Conservation (phyloP, 208 protist species). For the Crithidia brevicula region DNA sequence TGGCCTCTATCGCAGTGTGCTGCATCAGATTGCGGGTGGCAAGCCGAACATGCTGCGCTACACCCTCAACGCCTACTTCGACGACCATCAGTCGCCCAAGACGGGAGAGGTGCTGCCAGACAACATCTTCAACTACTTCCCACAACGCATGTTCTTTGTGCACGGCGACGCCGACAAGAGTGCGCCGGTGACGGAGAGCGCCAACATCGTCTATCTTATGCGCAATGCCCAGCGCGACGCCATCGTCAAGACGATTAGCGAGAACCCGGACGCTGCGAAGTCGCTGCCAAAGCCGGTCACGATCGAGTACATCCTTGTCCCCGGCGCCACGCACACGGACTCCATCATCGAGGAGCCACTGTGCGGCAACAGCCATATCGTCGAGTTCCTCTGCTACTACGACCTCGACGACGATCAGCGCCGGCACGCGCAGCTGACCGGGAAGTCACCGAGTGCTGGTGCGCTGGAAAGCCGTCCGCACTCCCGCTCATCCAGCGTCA, state of each 20-base stretch:
- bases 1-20: conserved; percentile 65
- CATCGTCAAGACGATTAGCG: conserved; percentile 33
- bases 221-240: conserved; percentile 62
- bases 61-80: conserved; percentile 78
- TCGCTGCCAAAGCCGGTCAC: conserved; percentile 39
- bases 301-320: conserved; percentile 75
- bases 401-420: conserved; percentile 36
- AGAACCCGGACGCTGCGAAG: conserved; percentile 28
- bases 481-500: conserved; percentile 25
- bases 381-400: conserved; percentile 80
- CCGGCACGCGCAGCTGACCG: conserved; percentile 30
- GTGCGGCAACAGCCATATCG: conserved; percentile 59
- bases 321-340: conserved; percentile 79
- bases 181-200: conserved; percentile 77
- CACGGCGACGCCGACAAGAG: conserved; percentile 85
- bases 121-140: conserved; percentile 86
- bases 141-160: conserved; percentile 78
- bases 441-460: not conserved
- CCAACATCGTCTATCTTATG: conserved; percentile 73
- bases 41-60: conserved; percentile 54
- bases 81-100: conserved; percentile 31
- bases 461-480: not conserved
- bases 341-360: conserved; percentile 85
- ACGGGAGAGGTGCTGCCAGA: conserved; percentile 80
- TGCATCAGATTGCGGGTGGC: conserved; percentile 72